phyloP scores from a whole-genome alignment of 2,329 filamentous ascomycete genomes.

The Alternaria dauci region DNA sequence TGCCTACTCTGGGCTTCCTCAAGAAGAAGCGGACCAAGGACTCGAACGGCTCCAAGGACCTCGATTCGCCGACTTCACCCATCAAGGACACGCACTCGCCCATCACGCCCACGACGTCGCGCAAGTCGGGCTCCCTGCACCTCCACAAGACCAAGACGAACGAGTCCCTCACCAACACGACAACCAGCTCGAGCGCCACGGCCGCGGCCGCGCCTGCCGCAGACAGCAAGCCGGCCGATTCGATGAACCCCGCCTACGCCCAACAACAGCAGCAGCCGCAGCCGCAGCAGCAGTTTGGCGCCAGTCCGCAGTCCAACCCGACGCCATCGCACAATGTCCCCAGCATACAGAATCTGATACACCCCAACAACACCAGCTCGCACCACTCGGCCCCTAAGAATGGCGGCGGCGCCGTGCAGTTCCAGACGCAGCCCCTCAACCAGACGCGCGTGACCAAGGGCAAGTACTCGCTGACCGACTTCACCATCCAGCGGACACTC shows the following conservation, averaged over 20 bases:
- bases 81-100: conserved; percentile 63
- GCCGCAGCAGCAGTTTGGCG: conserved; percentile 35
- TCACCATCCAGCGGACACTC: conserved; percentile 86
- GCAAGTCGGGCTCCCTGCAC: conserved; percentile 41
- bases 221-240: conserved; percentile 48
- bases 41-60: conserved; percentile 67
- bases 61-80: conserved; percentile 72
- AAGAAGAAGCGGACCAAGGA: conserved; percentile 99
- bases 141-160: conserved; percentile 43
- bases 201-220: conserved; percentile 25
- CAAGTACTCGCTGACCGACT: conserved; percentile 94
- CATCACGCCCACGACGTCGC: conserved; percentile 47
- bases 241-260: conserved; percentile 52
- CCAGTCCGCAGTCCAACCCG: conserved; percentile 43
- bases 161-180: conserved; percentile 31
- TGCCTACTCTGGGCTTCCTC: conserved; percentile 95
- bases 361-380: conserved; percentile 59
- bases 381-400: conserved; percentile 40
- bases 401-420: conserved; percentile 48
- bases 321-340: conserved; percentile 71
- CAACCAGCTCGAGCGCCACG: conserved; percentile 15
- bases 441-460: conserved; percentile 81
- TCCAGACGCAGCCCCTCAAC: conserved; percentile 48
- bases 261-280: conserved; percentile 13
- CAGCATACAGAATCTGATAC: conserved; percentile 85